A percentile compares a stretch with the other conserved stretches of the same genome.
phyloP scores from a whole-genome alignment of 2,329 filamentous ascomycete genomes.

The Rachicladosporium sp. region DNA sequence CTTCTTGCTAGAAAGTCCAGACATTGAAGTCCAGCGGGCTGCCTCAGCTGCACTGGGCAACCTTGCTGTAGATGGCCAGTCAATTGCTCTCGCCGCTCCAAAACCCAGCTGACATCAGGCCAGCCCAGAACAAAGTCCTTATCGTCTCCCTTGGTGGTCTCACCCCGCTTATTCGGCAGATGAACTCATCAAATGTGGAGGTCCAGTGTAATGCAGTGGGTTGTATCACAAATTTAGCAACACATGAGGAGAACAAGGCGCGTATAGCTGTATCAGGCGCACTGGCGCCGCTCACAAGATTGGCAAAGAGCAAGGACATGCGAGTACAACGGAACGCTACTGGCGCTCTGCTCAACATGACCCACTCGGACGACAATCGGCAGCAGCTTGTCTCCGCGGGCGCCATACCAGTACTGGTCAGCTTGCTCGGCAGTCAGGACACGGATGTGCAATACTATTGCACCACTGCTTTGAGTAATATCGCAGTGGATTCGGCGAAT shows the following conservation, averaged over 20 bases:
- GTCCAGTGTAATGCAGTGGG: constrained; percentile 98
- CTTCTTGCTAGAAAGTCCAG: constrained; percentile 83
- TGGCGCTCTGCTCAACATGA: constrained; percentile 95
- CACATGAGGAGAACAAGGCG: constrained; percentile 97
- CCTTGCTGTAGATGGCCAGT: constrained; percentile 83
- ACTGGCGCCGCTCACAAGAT: constrained; percentile 73
- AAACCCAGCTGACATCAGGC: no score
- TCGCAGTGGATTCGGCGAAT: constrained; percentile 86
- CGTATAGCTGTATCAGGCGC: constrained; percentile 95
- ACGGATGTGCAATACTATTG: constrained; percentile 99
- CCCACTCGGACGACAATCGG: constrained; percentile 95
- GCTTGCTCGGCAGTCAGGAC: constrained; percentile 81
- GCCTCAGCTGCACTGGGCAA: constrained; percentile 94
- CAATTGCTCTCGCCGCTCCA: constrained; percentile 1
- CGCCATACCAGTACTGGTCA: constrained; percentile 93
- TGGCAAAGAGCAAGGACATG: constrained; percentile 98
- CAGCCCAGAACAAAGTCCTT: constrained; percentile 93
- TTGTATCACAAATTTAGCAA: constrained; percentile 95
- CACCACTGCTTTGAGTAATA: constrained; percentile 96
- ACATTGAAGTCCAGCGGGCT: constrained; percentile 93
- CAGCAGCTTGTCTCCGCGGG: constrained; percentile 95
- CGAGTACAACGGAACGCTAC: constrained; percentile 95
- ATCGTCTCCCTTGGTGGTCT: constrained; percentile 90
- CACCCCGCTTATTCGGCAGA: constrained; percentile 85
- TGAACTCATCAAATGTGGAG: constrained; percentile 96